Conservation (phyloP, 495 filamentous ascomycete species). For the Penicillium malachiteum region DNA sequence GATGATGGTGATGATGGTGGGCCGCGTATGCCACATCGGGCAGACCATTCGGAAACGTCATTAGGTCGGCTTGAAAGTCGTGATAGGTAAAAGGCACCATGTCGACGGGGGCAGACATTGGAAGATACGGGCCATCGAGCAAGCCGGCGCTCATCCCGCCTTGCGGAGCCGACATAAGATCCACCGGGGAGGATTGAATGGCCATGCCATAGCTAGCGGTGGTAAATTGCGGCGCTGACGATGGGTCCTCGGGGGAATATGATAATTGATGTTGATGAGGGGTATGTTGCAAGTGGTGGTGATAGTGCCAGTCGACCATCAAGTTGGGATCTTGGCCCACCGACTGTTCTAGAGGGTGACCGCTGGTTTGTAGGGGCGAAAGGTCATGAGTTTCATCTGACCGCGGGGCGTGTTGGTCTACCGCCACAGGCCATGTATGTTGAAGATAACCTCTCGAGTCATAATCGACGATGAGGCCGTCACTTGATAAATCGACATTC, state of each 20-base stretch:
- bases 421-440: conserved; percentile 43
- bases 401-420: conserved; percentile 39
- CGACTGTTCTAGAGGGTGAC: conserved; percentile 47
- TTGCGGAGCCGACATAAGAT: conserved; percentile 69
- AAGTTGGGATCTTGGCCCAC: conserved; percentile 45
- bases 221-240: conserved; percentile 52
- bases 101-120: conserved; percentile 63
- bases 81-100: conserved; percentile 72
- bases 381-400: conserved; percentile 41
- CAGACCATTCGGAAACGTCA: conserved; percentile 56
- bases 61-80: conserved; percentile 62
- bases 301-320: conserved; percentile 51
- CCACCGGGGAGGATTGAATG: conserved; percentile 61
- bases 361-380: conserved; percentile 48
- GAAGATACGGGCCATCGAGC: conserved; percentile 65
- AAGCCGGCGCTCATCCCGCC: conserved; percentile 61
- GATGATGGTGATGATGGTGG: too few relatives aligned
- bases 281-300: conserved; percentile 48
- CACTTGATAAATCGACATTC: conserved; percentile 43
- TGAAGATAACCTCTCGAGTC: conserved; percentile 50
- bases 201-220: conserved; percentile 48
- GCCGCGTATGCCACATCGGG: conserved; percentile 51
- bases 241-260: conserved; percentile 44
- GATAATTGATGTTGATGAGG: conserved; percentile 42
- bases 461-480: conserved; percentile 50